Evolutionary conservation across 2,329 filamentous ascomycete genomes (phyloP).

Genomic region (Ceratocystis diversiconidia): DNA sequence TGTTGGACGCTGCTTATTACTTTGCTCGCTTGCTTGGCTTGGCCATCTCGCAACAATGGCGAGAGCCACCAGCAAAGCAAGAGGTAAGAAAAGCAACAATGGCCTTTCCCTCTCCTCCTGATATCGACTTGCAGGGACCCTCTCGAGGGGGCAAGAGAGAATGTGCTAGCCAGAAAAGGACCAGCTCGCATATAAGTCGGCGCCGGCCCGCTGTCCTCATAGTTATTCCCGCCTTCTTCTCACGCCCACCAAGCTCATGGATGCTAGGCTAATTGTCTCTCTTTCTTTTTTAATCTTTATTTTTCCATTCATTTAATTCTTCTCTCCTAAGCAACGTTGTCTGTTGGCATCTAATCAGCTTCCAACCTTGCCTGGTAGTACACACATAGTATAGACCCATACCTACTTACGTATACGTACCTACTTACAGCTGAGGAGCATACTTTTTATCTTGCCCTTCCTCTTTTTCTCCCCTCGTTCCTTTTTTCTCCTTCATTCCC

Average conservation of each 20-base stretch:
- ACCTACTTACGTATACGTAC: neutral
- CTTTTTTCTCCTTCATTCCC: neutral
- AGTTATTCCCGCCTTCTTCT: slow-evolving; percentile 1
- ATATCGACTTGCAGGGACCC: neutral
- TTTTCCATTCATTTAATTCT: neutral
- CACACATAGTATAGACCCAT: neutral
- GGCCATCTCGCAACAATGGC: neutral
- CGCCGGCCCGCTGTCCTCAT: slow-evolving; percentile 3
- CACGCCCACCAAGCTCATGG: neutral
- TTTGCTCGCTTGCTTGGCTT: neutral
- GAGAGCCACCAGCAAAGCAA: neutral
- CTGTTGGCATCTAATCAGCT: neutral
- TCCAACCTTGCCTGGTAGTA: neutral
- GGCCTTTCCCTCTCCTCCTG: no score
- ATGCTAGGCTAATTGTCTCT: neutral
- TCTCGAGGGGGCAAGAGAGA: neutral
- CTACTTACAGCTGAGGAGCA: neutral
- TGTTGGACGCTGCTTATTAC: neutral
- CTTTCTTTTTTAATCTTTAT: neutral
- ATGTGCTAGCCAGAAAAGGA: neutral
- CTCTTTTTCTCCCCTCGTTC: neutral
- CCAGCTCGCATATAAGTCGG: slow-evolving; percentile 4
- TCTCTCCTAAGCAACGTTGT: neutral
- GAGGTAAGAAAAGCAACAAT: neutral
- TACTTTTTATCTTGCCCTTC: neutral